These are phyloP conservation scores for Claviceps quebecensis DNA, from an alignment of 2,329 filamentous ascomycete genomes.

Conservation along the genomic window DNA sequence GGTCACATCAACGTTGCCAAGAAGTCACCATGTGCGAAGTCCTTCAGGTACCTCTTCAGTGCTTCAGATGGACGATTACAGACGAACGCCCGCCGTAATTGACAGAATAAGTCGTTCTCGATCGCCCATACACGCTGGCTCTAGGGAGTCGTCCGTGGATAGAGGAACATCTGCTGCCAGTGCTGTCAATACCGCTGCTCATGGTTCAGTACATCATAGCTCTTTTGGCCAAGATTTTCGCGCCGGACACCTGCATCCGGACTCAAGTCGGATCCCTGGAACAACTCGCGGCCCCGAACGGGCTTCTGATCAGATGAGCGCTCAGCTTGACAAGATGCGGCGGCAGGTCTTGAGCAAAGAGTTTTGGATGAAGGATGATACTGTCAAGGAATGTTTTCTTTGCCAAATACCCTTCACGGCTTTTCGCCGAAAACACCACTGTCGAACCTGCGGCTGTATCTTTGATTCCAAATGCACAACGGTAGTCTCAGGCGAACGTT, in stretches of 20 bases:
- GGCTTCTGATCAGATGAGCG: constrained; percentile 43
- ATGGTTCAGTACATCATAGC: constrained; percentile 43
- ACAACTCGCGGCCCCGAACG: constrained; percentile 40
- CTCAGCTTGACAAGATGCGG: constrained; percentile 56
- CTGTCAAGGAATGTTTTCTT: constrained; percentile 91
- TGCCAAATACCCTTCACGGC: constrained; percentile 85
- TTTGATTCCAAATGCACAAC: constrained; percentile 95
- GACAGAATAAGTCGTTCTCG: constrained; percentile 38
- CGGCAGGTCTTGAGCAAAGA: constrained; percentile 85
- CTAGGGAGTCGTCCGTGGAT: constrained; percentile 46
- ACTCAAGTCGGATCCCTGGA: constrained; percentile 38
- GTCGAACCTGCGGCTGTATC: constrained; percentile 91
- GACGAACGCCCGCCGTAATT: constrained; percentile 36
- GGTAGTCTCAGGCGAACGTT: constrained; percentile 74
- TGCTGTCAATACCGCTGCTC: constrained; percentile 43
- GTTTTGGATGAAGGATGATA: constrained; percentile 99
- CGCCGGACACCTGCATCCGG: constrained; percentile 30
- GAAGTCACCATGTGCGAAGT: constrained; percentile 17
- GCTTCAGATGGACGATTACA: constrained; percentile 23
- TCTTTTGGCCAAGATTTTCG: constrained; percentile 36
- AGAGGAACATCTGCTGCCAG: constrained; percentile 42
- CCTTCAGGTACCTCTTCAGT: constrained; percentile 22
- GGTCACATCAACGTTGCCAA: constrained; percentile 21
- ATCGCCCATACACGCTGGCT: constrained; percentile 28
- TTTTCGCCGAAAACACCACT: constrained; percentile 93